Evolutionary conservation across 73 alveolate species (phyloP), one percentile per base, ranked within the genome.

Genomic region (Paramecium tetraurelia): DNA sequence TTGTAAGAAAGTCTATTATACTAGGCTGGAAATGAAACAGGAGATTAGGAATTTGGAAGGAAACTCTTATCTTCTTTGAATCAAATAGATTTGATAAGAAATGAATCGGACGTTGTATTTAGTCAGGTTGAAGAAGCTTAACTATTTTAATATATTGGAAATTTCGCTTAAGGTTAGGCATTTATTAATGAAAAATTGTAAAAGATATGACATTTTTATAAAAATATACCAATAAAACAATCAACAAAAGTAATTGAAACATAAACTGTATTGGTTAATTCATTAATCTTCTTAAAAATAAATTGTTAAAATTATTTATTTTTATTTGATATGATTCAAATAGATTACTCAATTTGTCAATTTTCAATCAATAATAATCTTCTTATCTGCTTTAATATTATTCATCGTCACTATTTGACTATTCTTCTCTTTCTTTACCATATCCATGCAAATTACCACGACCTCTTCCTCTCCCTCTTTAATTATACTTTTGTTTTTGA

Each of bases 41-140:
- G 75, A 21, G 72, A 80, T 80, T 48, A 80, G 10, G 90, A 80
- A 16, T 80, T 80, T 24, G 90, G 90, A 41, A 80, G 90, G 46
- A 80, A 46, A 44, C 44, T 80, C 18, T 80, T 80, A 80, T 31
- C 46, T 33, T 11, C 72, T 5, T 80, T 80, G 75, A 80, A 80
- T 80, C 31, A 80, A 80, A 80, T 80, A 18, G 75, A 80, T 80
- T 80, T 80, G 48, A 72, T 72, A 14, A 21, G 36, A 24, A 80
- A 63, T 3, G 72, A 80, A 11, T 31, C 70, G 1, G 59, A 75
- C 10, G 21, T 75, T 29, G 9, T 75, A 35, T 75, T 75, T 0
- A 24, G 59, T 11, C 44, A 80, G 24, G 43, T 80, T 21, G 90
- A 80, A 80, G 90, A 80, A 35, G 72, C 76, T 9, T 43, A 80